Evolutionary conservation across 495 filamentous ascomycete species (phyloP).

Genomic region (Tetracladium setigerum): DNA sequence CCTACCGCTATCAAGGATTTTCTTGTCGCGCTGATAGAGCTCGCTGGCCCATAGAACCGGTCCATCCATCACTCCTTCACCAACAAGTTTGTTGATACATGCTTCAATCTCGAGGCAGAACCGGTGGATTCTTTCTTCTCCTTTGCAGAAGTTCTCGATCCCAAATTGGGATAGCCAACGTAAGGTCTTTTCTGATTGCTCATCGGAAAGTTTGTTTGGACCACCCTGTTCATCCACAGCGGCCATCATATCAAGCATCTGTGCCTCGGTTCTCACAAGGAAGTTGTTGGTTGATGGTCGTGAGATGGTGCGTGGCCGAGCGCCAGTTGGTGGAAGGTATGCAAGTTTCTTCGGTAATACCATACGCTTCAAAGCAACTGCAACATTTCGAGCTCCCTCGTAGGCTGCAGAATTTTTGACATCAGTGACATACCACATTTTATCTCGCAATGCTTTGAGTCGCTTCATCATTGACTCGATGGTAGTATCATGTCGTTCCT

Average conservation of each 20-base stretch:
- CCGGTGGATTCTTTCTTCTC: conserved; percentile 90
- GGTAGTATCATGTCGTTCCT: conserved; percentile 57
- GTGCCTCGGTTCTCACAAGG: conserved; percentile 75
- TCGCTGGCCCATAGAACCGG: conserved; percentile 92
- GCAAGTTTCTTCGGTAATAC: conserved; percentile 50
- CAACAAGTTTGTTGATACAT: conserved; percentile 80
- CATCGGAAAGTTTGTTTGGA: conserved; percentile 91
- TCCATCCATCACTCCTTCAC: conserved; percentile 76
- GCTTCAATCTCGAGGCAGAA: conserved; percentile 88
- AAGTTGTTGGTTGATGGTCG: conserved; percentile 57
- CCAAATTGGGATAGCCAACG: conserved; percentile 77
- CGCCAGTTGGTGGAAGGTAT: conserved; percentile 5
- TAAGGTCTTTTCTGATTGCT: conserved; percentile 79
- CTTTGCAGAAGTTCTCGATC: conserved; percentile 91
- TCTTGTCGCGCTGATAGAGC: conserved; percentile 73
- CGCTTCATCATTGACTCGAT: conserved; percentile 62
- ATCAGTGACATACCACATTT: conserved; percentile 99
- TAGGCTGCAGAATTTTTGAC: conserved; percentile 87
- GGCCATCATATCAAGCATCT: conserved; percentile 81
- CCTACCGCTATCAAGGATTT: conserved; percentile 61
- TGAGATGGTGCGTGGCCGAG: conserved; percentile 30
- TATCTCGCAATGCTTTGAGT: conserved; percentile 67
- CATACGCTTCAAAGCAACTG: conserved; percentile 89
- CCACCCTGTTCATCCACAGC: conserved; percentile 79
- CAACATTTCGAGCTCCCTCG: conserved; percentile 81